Evolutionary conservation across 148 eudicot genomes (phyloP), one percentile per base, ranked within the genome.

Genomic region (Drosera capensis): DNA sequence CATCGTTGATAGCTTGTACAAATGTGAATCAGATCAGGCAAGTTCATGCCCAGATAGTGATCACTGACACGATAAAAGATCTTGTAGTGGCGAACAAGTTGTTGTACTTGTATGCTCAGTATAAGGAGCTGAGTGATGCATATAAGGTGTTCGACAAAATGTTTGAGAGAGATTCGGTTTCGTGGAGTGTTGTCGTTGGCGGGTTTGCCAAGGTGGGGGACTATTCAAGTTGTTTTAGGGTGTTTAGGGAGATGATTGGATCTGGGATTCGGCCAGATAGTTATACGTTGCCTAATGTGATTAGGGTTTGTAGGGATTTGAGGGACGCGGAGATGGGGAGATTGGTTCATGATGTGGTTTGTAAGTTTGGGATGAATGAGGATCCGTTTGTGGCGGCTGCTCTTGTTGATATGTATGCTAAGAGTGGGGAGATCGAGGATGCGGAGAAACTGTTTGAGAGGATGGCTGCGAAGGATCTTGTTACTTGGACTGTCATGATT

Each of bases 401-500:
- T 0, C 52, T 60, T 16, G 41, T 52, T 2, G 65, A 46, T 23
- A 46, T 60, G 65, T 60, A 60, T 60, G 65, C 53, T 0, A 60
- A 53, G 23, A 45, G 46, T 13, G 7, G 28, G 21, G 65, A 19
- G n/a, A 34, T 47, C 41, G 49, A 54, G 7, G 49, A 61, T 16
- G 58, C 65, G 0, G 16, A 20, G 43, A 50, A 46, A 3, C 11
- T 57, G 53, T 64, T 64, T 8, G 63, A 56, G 30, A 57, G 9
- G 40, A 57, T 64, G 68, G 30, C 21, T 2, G 20, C 21, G 38
- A 55, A 60, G 34, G 61, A 62, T 46, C 51, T 55, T 25, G 67
- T 62, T 14, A 62, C 46, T 55, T 62, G 67, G 60, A 62, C 67
- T 20, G 56, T 48, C 22, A 49, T 62, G 67, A 62, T 62, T 25